Percentiles rank a stretch among this genome's conserved stretches.
Evolutionary conservation across 345 rosid species (phyloP).

Genomic region (Eucalyptus paniculata): DNA sequence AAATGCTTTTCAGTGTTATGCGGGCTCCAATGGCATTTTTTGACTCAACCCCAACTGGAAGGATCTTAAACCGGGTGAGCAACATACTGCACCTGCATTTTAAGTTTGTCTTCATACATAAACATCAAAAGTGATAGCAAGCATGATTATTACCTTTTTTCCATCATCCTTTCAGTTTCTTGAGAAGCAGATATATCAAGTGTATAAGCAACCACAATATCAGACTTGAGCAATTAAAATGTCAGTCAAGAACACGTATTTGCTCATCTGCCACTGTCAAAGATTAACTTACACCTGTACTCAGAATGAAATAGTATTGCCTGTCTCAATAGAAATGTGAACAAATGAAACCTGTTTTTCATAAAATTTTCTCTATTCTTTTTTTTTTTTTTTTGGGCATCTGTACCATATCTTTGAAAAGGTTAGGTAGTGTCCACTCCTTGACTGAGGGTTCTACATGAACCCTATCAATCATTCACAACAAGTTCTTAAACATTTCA

Average conservation of each 20-base stretch:
- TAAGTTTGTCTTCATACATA: neutral
- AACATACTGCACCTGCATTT: neutral
- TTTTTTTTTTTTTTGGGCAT: no score
- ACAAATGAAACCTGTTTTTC: neutral
- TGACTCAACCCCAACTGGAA: conserved; percentile 91
- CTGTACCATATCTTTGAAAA: neutral
- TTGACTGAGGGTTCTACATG: neutral
- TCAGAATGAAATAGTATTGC: neutral
- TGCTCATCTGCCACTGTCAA: neutral
- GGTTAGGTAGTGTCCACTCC: neutral
- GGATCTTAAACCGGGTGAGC: conserved; percentile 88
- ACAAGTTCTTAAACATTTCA: neutral
- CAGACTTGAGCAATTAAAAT: neutral
- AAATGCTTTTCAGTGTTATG: conserved; percentile 61
- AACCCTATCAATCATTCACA: neutral
- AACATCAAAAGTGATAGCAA: neutral
- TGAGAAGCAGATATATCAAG: neutral
- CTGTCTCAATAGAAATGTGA: neutral
- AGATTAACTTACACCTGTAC: neutral
- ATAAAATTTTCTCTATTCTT: neutral
- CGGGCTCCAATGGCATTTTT: conserved; percentile 92
- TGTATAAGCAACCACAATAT: neutral
- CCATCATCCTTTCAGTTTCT: neutral
- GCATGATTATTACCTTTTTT: neutral
- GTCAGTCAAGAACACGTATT: neutral